A percentile compares a stretch with the other conserved stretches of the same genome.
These are phyloP conservation scores for Lachancea cidri DNA, from an alignment of 805 yeast species.

Conservation along the genomic window DNA sequence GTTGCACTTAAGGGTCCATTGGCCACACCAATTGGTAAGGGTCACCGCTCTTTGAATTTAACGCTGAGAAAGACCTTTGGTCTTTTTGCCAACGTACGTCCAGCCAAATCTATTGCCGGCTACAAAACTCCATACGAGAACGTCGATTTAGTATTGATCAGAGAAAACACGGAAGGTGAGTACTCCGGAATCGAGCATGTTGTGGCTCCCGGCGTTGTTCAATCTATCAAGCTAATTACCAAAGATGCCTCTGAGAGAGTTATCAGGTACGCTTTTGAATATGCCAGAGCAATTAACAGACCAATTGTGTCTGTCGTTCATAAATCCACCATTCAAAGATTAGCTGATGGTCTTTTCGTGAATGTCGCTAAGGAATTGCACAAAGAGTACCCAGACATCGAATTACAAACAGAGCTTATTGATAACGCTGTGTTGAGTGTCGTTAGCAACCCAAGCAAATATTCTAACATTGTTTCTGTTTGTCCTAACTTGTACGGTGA, in stretches of 20 bases:
- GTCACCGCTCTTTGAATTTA: conserved; percentile 95
- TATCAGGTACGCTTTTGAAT: conserved; percentile 94
- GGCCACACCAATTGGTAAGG: conserved; percentile 98
- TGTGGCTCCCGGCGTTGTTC: conserved; percentile 97
- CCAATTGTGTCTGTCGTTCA: conserved; percentile 91
- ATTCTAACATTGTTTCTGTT: conserved; percentile 83
- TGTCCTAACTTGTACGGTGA: conserved; percentile 99
- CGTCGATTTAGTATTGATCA: conserved; percentile 92
- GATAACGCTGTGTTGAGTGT: conserved; percentile 93
- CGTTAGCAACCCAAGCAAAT: conserved; percentile 80
- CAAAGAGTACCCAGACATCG: conserved; percentile 87
- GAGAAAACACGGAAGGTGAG: conserved; percentile 99
- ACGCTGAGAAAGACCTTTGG: conserved; percentile 96
- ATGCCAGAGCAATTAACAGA: conserved; percentile 84
- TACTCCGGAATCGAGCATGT: conserved; percentile 99
- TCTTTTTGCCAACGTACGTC: conserved; percentile 95
- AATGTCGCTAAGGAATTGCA: conserved; percentile 85
- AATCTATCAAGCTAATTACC: conserved; percentile 95
- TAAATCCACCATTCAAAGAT: conserved; percentile 97
- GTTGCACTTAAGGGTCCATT: conserved; percentile 97
- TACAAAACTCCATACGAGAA: conserved; percentile 75
- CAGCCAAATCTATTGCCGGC: conserved; percentile 90
- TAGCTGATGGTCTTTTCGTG: conserved; percentile 95
- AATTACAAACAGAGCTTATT: conserved; percentile 78
- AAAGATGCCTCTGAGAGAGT: conserved; percentile 95